Conservation (phyloP, 2,329 filamentous ascomycete genomes). For the Aspergillus oerlinghausenensis region DNA sequence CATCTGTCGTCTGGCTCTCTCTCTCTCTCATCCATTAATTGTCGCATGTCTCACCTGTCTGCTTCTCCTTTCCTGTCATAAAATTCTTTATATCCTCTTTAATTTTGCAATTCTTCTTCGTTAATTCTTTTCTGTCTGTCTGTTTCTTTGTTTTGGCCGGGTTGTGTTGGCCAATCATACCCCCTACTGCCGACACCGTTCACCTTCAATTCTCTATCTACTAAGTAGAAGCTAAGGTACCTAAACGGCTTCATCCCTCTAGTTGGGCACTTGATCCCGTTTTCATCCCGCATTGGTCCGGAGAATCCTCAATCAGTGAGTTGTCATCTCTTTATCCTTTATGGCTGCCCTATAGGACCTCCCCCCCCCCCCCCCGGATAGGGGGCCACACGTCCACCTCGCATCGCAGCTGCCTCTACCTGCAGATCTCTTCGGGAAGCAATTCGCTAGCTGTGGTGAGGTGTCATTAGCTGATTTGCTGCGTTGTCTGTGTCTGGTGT, state of each 20-base stretch:
- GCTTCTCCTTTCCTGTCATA: not conserved
- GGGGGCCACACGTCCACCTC: constrained; percentile 5
- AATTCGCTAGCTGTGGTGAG: not conserved
- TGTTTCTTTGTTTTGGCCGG: constrained; percentile 10
- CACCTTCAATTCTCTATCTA: not conserved
- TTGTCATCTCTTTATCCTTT: not conserved
- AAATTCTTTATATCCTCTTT: not conserved
- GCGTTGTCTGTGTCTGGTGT: not conserved
- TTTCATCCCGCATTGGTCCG: not conserved
- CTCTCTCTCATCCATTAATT: not conserved
- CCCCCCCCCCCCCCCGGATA: not conserved
- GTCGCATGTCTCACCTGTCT: not conserved
- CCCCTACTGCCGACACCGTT: not conserved
- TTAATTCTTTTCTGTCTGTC: constrained; percentile 11
- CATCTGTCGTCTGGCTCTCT: not conserved
- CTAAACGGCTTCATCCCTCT: not conserved
- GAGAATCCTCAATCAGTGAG: not conserved
- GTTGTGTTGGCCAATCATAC: not conserved
- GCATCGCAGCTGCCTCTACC: constrained; percentile 2
- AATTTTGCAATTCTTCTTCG: not conserved
- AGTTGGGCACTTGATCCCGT: not conserved
- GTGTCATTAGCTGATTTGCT: not conserved
- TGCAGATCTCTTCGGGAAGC: not conserved
- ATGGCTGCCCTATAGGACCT: not conserved
- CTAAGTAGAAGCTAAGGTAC: not conserved